These are phyloP conservation scores for Centrapalus pauciflorus DNA, from an alignment of 129 eudicot species.

Conservation along the genomic window DNA sequence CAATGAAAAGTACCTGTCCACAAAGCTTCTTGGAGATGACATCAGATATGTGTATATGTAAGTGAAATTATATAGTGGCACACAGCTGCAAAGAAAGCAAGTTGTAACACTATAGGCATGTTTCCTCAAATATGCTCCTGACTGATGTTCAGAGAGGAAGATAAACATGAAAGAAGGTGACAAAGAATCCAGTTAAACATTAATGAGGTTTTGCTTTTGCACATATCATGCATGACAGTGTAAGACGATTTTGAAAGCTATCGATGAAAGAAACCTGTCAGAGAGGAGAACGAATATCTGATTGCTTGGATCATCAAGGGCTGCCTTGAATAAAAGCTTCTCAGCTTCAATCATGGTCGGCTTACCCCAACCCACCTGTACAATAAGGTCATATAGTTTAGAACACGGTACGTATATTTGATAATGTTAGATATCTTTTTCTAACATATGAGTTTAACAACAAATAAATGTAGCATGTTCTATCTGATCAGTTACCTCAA, in stretches of 20 bases:
- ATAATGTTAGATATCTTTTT: neutral
- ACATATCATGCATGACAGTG: neutral
- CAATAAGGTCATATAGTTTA: neutral
- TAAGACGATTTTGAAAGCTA: neutral
- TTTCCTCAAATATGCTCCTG: neutral
- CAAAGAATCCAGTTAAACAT: neutral
- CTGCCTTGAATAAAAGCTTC: slow-evolving; percentile 41
- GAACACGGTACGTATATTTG: neutral
- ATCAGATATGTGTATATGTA: slow-evolving; percentile 44
- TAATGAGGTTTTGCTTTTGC: neutral
- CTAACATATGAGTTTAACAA: neutral
- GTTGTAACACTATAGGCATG: neutral
- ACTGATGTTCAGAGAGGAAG: neutral
- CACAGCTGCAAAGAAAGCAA: slow-evolving; percentile 45
- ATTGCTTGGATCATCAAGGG: slow-evolving; percentile 45
- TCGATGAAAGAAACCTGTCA: slow-evolving; percentile 46
- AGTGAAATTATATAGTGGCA: slow-evolving; percentile 48
- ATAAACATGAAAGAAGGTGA: neutral
- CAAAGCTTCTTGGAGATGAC: slow-evolving; percentile 48
- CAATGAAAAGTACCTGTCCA: slow-evolving; percentile 40
- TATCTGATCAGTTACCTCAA: slow-evolving; percentile 31
- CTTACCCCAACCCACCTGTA: slow-evolving; percentile 59
- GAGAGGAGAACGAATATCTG: slow-evolving; percentile 54
- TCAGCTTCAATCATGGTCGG: slow-evolving; percentile 61
- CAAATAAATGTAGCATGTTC: neutral